Evolutionary conservation across 1,139 yeast genomes (phyloP), one percentile per base, ranked within the genome.

Genomic region (Blastobotrys aristatus): DNA sequence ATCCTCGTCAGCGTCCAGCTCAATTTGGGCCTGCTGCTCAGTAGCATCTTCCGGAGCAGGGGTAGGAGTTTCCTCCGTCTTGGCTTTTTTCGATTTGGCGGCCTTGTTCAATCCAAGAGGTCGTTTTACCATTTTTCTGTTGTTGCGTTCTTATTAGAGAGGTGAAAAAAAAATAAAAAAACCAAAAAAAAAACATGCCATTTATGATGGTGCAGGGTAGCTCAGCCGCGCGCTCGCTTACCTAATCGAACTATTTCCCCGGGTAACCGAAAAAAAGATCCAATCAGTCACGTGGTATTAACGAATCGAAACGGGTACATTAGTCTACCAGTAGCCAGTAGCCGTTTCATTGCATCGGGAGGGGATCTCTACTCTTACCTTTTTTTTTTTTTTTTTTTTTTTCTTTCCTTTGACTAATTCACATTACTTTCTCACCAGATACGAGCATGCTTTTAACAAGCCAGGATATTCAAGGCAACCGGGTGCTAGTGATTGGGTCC

Each of bases 31-130:
- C 67, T 57, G 80, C 78, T 43, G 59, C 55, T 43, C 54, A 10
- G 27, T 24, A 10, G 27, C 27, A 2, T 34, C 38, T 34, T 34
- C 38, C 4, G 21, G n/a, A 2, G 24, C 4, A 11, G 22, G 10
- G 4, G 24, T 7, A 11, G 22, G 10, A 20, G 5, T 16, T 7
- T 44, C 50, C 50, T 52, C 51, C 11, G 40, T 53, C 44, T 56
- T 44, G 38, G 56, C 47, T 57, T 50, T 49, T 53, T 65, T 58
- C 53, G 40, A 40, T 22, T 63, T 64, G 22, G 79, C 73, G 1
- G 80, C 76, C 58, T 82, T 81, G n/a, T 87, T 87, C 48, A 87
- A 69, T 42, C 97, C 96, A 54, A 85, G 71, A 31, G 90, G 86
- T 74, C 96, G 77, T 62, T 86, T 89, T 37, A 54, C 66, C 67